These are phyloP conservation scores for Stevia rebaudiana DNA, from an alignment of 140 eudicot genomes.

Conservation along the genomic window DNA sequence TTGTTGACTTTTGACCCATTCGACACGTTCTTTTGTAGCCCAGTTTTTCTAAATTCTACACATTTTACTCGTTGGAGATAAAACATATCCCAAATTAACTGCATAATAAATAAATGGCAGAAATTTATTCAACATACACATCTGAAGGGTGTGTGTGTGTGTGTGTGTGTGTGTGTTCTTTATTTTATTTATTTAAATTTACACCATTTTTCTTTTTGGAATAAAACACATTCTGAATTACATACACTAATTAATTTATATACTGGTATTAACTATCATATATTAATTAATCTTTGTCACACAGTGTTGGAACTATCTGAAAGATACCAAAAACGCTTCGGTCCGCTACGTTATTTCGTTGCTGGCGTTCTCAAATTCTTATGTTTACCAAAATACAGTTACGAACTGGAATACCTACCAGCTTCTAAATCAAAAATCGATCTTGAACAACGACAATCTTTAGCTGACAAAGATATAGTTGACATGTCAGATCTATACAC, in stretches of 20 bases:
- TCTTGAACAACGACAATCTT: slow-evolving; percentile 40
- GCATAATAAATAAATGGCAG: background rate
- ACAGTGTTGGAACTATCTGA: slow-evolving; percentile 96
- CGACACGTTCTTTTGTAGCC: background rate
- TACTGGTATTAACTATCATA: background rate
- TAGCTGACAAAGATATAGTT: slow-evolving; percentile 46
- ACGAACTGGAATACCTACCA: slow-evolving; percentile 84
- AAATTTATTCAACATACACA: too few relatives aligned
- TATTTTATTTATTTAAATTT: too few relatives aligned
- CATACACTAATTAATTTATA: background rate
- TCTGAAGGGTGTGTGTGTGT: too few relatives aligned
- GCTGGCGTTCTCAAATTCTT: slow-evolving; percentile 89
- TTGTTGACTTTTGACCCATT: background rate
- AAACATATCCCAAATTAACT: background rate
- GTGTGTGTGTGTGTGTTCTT: too few relatives aligned
- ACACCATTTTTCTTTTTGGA: too few relatives aligned
- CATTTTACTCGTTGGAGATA: background rate
- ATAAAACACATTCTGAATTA: too few relatives aligned
- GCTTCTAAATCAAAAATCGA: slow-evolving; percentile 45
- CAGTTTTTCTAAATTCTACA: background rate
- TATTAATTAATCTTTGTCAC: slow-evolving; percentile 7
- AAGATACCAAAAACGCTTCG: slow-evolving; percentile 84
- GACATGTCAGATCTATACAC: slow-evolving; percentile 90
- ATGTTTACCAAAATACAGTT: slow-evolving; percentile 85
- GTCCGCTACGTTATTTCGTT: slow-evolving; percentile 96